Evolutionary conservation across 805 yeast species (phyloP).

Genomic region (Cyberlindnera xylosilytica): DNA sequence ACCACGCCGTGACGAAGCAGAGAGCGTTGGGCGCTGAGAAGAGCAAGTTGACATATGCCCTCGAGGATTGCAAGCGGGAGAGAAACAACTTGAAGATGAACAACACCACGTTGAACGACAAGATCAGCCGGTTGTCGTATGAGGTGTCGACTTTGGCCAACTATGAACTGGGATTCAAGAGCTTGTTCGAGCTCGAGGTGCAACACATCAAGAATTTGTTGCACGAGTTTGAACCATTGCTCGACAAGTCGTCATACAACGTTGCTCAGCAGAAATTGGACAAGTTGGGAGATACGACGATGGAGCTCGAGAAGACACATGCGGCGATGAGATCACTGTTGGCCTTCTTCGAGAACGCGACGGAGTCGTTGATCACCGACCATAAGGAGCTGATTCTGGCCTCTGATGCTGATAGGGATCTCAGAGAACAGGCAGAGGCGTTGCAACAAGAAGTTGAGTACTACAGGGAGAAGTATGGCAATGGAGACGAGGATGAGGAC

Average conservation of each 20-base stretch:
- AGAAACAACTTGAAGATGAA: slow-evolving; percentile 34
- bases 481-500: slow-evolving; percentile 9
- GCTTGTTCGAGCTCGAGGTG: slow-evolving; percentile 39
- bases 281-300: slow-evolving; percentile 33
- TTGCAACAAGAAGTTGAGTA: slow-evolving; percentile 20
- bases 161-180: slow-evolving; percentile 41
- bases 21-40: slow-evolving; percentile 43
- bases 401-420: slow-evolving; percentile 15
- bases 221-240: slow-evolving; percentile 46
- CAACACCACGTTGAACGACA: slow-evolving; percentile 38
- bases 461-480: slow-evolving; percentile 12
- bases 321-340: slow-evolving; percentile 41
- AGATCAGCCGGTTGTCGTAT: slow-evolving; percentile 29
- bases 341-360: slow-evolving; percentile 57
- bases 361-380: slow-evolving; percentile 54
- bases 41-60: slow-evolving; percentile 37
- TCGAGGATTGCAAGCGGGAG: slow-evolving; percentile 39
- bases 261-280: slow-evolving; percentile 55
- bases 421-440: slow-evolving; percentile 11
- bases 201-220: slow-evolving; percentile 49
- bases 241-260: slow-evolving; percentile 56
- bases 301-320: slow-evolving; percentile 28
- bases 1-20: slow-evolving; percentile 41
- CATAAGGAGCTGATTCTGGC: slow-evolving; percentile 35
- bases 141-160: slow-evolving; percentile 26